Evolutionary conservation across 371 early-diverging fungal genomes (phyloP), one percentile per base, ranked within the genome.

Genomic region (Massospora cicadina): DNA sequence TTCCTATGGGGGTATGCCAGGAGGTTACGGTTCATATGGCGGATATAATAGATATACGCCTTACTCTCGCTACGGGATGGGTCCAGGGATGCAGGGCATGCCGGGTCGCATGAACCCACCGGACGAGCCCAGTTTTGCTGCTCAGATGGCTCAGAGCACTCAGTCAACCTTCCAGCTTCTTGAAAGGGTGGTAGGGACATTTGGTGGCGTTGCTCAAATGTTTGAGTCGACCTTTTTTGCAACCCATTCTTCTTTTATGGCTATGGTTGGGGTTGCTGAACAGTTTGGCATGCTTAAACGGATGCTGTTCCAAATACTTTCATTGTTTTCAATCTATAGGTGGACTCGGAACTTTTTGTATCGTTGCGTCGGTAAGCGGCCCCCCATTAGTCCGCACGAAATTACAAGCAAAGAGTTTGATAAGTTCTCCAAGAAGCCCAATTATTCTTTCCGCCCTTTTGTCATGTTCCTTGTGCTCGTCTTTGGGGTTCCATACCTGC

Each of bases 121-220:
- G 21, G 75, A 74, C 58, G 66, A 67, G 3, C 76, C 75, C 29
- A 73, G 83, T 21, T 68, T 88, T n/a, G 83, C 87, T 54, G 86
- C 84, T 59, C 79, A 82, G 58, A 84, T 92, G 78, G 94, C 90
- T 69, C 80, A 86, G 24, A 84, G 85, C 17, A 90, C 95, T 0
- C 85, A 87, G 58, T 80, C 90, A 12, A 88, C 95, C 0, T 96
- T 96, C 72, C 87, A 89, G 69, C 72, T 90, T 29, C 84, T 96
- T 57, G 89, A 93, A 65, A 82, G 85, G 3, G 78, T 97, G 55
- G 95, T 97, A 0, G 86, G 91, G 56, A 90, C 95, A 0, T 94
- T 97, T 79, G 93, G 90, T 26, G 95, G 95, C 7, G 91, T 97
- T 75, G 84, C 94, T 7, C 92, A 92, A 65, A 95, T 97, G 96